Percentiles rank a stretch among this genome's conserved stretches.
Conservation (phyloP, 768 basidiomycete species). For the Pleurotus platypus region DNA sequence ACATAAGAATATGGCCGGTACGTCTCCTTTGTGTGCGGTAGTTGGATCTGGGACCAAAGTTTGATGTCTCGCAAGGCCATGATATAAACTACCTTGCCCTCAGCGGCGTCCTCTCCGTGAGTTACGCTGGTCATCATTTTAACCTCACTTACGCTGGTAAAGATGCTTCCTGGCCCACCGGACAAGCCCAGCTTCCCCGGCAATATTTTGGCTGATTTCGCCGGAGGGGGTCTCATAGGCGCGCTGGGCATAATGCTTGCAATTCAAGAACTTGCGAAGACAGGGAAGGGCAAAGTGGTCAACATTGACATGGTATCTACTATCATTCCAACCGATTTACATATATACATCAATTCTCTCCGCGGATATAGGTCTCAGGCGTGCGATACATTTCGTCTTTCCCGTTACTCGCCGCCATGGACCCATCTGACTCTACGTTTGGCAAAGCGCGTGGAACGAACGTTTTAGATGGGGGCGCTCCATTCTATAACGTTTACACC, state of each 20-base stretch:
- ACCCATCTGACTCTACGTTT: constrained; percentile 29
- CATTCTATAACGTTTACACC: constrained; percentile 72
- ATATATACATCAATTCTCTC: constrained; percentile 1
- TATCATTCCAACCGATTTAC: neutral
- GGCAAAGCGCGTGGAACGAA: constrained; percentile 49
- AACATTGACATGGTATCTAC: constrained; percentile 67
- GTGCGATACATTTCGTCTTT: constrained; percentile 75
- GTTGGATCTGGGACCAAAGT: too few species aligned
- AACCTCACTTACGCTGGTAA: neutral
- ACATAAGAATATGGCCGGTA: constrained; percentile 76
- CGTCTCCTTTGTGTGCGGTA: constrained; percentile 11
- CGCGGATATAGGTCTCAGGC: constrained; percentile 62
- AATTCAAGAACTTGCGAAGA: constrained; percentile 60
- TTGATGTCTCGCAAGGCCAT: constrained; percentile 50
- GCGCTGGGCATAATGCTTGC: constrained; percentile 73
- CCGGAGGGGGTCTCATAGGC: constrained; percentile 74
- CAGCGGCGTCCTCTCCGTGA: constrained; percentile 69
- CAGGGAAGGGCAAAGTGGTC: constrained; percentile 71
- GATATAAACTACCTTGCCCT: constrained; percentile 84
- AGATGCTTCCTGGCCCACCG: constrained; percentile 66
- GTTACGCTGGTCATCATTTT: constrained; percentile 7
- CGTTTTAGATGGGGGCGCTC: constrained; percentile 71
- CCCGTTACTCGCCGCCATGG: constrained; percentile 50
- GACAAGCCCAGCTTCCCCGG: constrained; percentile 70
- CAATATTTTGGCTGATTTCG: constrained; percentile 81